Conservation (phyloP, 208 protist species). For the Phytomonas serpens region DNA sequence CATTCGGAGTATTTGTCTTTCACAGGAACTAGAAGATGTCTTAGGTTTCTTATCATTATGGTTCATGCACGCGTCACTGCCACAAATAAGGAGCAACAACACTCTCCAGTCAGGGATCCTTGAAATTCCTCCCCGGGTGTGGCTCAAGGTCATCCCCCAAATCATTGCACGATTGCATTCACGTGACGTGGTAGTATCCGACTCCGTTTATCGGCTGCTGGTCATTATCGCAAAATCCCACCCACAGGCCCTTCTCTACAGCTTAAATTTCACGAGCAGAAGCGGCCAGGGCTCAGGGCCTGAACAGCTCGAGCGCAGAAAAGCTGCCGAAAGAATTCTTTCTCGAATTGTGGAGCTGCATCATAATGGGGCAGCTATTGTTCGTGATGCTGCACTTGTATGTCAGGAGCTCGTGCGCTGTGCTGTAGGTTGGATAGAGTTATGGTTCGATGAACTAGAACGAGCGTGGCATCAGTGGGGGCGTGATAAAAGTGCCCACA, state of each 20-base stretch:
- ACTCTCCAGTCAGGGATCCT: conserved; percentile 85
- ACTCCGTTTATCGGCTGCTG: conserved; percentile 93
- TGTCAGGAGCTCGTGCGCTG: conserved; percentile 97
- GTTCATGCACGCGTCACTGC: conserved; percentile 75
- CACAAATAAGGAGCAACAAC: conserved; percentile 39
- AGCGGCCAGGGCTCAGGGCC: conserved; percentile 26
- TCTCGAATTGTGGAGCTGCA: conserved; percentile 68
- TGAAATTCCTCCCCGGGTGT: conserved; percentile 94
- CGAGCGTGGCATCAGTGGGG: conserved; percentile 94
- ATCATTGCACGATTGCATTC: conserved; percentile 98
- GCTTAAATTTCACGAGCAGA: conserved; percentile 96
- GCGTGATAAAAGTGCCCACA: conserved; percentile 91
- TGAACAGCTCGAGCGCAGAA: conserved; percentile 54
- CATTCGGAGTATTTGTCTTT: conserved; percentile 85
- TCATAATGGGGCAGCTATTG: conserved; percentile 78
- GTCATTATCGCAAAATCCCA: conserved; percentile 93
- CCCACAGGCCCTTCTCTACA: conserved; percentile 99
- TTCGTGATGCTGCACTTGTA: conserved; percentile 95
- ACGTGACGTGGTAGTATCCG: conserved; percentile 70
- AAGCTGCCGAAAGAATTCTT: conserved; percentile 75
- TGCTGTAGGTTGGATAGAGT: conserved; percentile 96
- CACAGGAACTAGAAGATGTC: conserved; percentile 93
- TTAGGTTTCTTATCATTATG: conserved; percentile 98
- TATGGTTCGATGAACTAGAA: conserved; percentile 95
- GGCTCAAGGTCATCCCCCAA: conserved; percentile 99